Evolutionary conservation across 176 grass and related monocot species (phyloP).

Genomic region (Luzula sylvatica): DNA sequence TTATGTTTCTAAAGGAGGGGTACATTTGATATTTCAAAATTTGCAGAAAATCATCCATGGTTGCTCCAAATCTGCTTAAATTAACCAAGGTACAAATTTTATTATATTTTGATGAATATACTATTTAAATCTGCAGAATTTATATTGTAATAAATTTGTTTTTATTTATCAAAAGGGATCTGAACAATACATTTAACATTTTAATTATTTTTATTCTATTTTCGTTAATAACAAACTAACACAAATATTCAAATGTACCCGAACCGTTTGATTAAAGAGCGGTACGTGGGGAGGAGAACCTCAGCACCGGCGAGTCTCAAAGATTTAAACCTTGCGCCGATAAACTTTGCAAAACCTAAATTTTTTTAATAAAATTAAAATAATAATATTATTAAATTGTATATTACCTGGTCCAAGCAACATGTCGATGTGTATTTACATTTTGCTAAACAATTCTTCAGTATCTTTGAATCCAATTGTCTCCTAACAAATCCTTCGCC

Average conservation of each 20-base stretch:
- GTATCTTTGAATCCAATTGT: conserved; percentile 96
- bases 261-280: conserved; percentile 78
- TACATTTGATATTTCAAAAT: no score
- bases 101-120: no score
- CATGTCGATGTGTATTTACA: conserved; percentile 81
- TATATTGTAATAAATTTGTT: no score
- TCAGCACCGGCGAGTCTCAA: conserved; percentile 70
- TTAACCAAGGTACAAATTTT: no score
- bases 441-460: conserved; percentile 88
- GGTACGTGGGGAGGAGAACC: no score
- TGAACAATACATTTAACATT: not conserved
- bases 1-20: no score
- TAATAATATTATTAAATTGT: not conserved
- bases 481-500: conserved; percentile 86
- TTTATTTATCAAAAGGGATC: no score
- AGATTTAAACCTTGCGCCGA: conserved; percentile 71
- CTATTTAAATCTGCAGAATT: no score
- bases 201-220: not conserved
- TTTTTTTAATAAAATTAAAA: conserved; percentile 5
- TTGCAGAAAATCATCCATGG: no score
- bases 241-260: conserved; percentile 36
- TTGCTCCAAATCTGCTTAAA: no score
- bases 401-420: conserved; percentile 84
- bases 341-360: conserved; percentile 68
- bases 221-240: not conserved